Percentiles rank a stretch among this genome's conserved stretches.
phyloP scores from a whole-genome alignment of 148 eudicot genomes.

The Nepenthes mirabilis region DNA sequence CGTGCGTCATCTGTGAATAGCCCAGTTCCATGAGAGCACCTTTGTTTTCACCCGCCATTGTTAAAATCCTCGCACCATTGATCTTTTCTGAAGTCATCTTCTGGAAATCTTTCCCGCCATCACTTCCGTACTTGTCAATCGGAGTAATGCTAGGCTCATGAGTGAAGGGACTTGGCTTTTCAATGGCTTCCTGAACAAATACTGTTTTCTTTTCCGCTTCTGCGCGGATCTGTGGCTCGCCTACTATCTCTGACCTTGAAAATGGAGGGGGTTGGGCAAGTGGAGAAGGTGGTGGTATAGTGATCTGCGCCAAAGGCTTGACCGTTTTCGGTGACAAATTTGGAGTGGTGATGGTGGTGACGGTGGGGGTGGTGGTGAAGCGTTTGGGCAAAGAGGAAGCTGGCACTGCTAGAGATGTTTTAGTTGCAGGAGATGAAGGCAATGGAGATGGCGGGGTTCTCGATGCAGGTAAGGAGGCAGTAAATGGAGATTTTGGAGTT shows the following conservation, averaged over 20 bases:
- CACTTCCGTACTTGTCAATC: background rate
- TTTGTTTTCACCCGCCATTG: conserved; percentile 60
- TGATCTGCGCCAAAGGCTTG: background rate
- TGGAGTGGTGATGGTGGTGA: background rate
- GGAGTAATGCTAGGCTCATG: background rate
- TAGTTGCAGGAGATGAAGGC: background rate
- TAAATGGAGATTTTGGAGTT: conserved; percentile 4
- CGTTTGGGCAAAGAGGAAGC: background rate
- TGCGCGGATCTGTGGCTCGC: conserved; percentile 12
- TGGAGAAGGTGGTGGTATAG: conserved; percentile 43
- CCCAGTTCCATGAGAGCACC: conserved; percentile 74
- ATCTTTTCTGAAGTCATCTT: too few relatives aligned
- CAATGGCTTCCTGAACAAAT: conserved; percentile 24
- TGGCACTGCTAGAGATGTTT: too few relatives aligned
- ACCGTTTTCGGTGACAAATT: background rate
- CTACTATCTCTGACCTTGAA: conserved; percentile 12
- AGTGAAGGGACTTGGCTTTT: conserved; percentile 16
- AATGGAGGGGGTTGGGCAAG: conserved; percentile 46
- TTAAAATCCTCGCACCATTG: conserved; percentile 21
- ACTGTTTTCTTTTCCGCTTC: conserved; percentile 38
- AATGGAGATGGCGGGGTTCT: background rate
- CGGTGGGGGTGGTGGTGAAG: too few relatives aligned
- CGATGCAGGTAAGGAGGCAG: background rate
- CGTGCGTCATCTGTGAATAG: conserved; percentile 17
- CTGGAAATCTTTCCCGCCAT: background rate